Conservation (phyloP, 371 early-diverging fungal genomes). For the Batkoa obscura region DNA sequence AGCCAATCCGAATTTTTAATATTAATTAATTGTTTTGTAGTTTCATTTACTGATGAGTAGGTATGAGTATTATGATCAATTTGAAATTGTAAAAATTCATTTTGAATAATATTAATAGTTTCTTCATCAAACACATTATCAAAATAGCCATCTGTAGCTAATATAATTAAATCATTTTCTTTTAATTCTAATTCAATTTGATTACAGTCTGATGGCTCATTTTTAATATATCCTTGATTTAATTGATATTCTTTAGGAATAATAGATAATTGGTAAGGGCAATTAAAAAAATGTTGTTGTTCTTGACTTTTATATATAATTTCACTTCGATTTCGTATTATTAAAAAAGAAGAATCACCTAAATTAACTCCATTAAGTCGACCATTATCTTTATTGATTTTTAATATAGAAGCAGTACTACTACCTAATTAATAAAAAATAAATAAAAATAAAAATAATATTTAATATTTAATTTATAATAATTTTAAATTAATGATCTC, state of each 20-base stretch:
- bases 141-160: constrained; percentile 51
- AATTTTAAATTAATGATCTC: too few species aligned
- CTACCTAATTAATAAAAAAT: too few species aligned
- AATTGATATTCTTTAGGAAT: constrained; percentile 18
- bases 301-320: constrained; percentile 38
- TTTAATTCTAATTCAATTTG: constrained; percentile 30
- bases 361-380: constrained; percentile 35
- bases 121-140: constrained; percentile 49
- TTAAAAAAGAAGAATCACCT: constrained; percentile 39
- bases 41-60: not conserved
- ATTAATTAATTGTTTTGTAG: not conserved
- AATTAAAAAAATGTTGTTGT: constrained; percentile 52
- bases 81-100: constrained; percentile 4
- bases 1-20: not conserved
- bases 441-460: too few species aligned
- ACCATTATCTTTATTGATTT: constrained; percentile 34
- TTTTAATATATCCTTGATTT: not conserved
- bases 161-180: constrained; percentile 38
- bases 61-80: too few species aligned
- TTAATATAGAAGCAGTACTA: constrained; percentile 43
- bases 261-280: constrained; percentile 46
- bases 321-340: constrained; percentile 29
- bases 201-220: constrained; percentile 26
- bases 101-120: constrained; percentile 26
- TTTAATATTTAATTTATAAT: too few species aligned